Evolutionary conservation across 352 stramenopile genomes (phyloP), one percentile per base, ranked within the genome.

Genomic region (Pythium graminicola): DNA sequence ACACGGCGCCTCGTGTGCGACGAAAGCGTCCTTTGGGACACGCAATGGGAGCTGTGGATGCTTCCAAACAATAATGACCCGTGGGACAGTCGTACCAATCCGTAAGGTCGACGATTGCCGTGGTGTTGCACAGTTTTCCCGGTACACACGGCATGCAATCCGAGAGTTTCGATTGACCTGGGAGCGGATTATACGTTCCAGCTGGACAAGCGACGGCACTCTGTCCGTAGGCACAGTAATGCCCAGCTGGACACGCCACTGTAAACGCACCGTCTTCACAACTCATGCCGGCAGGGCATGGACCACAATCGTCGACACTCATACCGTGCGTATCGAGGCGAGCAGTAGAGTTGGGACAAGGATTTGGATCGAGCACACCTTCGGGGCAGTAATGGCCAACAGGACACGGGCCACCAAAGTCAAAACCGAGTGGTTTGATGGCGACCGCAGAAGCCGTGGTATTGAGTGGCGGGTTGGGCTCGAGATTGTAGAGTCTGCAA

Each of bases 221-320:
- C 35, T 76, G 36, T 14, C 56, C 69, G 32, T 75, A 70, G 0
- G 70, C 39, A 14, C 76, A 90, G 35, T 81, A 89, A 7, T 65
- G 75, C 3, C 81, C 81, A 14, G 72, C 61, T 3, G 83, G 76
- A 52, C 86, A 96, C 1, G 57, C 46, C 10, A 84, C 62, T 1
- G 76, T 91, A 10, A 64, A 62, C 2, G 76, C 81, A 6, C 86
- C 85, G 19, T 82, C 71, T 4, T 78, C 64, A 40, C 92, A 98
- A 35, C 75, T 95, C 60, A 82, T 93, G 5, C 91, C 90, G 13
- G 78, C 75, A n/a, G 82, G 74, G 60, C 90, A 97, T 6, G 64
- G 64, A 0, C 69, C 78, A 32, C 82, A 90, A 46, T 90, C 78
- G n/a, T 72, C 69, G 14, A 81, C 26, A 14, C 65, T 73, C 26